Evolutionary conservation across 805 yeast species (phyloP).

Genomic region (Kurtzmaniella fragi): DNA sequence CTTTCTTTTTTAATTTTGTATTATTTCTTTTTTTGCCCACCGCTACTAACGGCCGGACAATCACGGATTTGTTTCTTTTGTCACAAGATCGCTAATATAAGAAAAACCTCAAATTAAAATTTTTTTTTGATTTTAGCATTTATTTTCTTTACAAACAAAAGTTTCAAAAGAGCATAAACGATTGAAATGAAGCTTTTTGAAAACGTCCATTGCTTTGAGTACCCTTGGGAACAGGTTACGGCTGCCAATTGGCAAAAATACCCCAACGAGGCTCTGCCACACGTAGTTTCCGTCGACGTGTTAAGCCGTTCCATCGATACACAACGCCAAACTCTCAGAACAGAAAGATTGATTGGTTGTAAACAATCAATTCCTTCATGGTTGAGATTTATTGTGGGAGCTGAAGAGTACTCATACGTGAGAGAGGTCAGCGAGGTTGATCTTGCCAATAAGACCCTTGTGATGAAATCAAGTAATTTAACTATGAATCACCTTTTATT

Average conservation of each 20-base stretch:
- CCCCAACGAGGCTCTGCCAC: conserved; percentile 91
- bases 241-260: conserved; percentile 96
- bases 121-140: not conserved
- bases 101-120: not conserved
- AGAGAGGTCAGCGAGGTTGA: conserved; percentile 89
- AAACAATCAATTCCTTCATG: conserved; percentile 82
- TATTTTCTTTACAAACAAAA: not conserved
- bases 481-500: conserved; percentile 71
- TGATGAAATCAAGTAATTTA: conserved; percentile 80
- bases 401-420: conserved; percentile 68
- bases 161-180: conserved; percentile 1
- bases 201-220: conserved; percentile 62
- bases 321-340: conserved; percentile 44
- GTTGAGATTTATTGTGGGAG: conserved; percentile 71
- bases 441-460: conserved; percentile 53
- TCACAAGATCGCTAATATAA: conserved; percentile 1
- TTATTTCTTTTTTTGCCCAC: too few species aligned
- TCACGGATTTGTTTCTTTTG: not conserved
- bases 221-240: conserved; percentile 92
- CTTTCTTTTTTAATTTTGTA: too few species aligned
- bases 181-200: conserved; percentile 71
- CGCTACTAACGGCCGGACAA: too few species aligned
- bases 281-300: conserved; percentile 91
- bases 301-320: conserved; percentile 64
- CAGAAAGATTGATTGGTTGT: conserved; percentile 87